phyloP scores from a whole-genome alignment of 75 land plant species.

The Pseudotsuga menziesii region DNA sequence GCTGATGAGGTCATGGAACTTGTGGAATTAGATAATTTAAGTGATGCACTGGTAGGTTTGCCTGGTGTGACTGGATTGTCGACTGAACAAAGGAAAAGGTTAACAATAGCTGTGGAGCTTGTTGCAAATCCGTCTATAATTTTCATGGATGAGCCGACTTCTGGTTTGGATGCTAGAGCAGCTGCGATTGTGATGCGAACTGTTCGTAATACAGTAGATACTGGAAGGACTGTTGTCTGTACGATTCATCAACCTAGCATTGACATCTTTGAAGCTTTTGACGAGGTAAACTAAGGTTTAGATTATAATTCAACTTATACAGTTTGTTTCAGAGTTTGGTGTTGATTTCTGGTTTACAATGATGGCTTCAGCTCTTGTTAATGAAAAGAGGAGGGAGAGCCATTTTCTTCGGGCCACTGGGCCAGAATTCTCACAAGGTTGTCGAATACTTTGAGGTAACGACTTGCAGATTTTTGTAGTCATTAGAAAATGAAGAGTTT shows the following conservation, averaged over 20 bases:
- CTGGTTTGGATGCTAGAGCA: neutral
- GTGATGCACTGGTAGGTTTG: constrained; percentile 74
- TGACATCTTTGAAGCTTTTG: constrained; percentile 76
- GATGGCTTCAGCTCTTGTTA: constrained; percentile 43
- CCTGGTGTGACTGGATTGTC: constrained; percentile 74
- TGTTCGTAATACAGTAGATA: constrained; percentile 52
- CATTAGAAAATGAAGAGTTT: neutral
- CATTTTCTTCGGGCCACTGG: constrained; percentile 73
- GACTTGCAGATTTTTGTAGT: too few relatives aligned
- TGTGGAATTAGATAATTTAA: constrained; percentile 61
- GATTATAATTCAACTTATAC: neutral
- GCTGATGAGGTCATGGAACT: constrained; percentile 78
- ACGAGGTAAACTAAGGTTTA: constrained; percentile 42
- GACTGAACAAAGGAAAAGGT: constrained; percentile 80
- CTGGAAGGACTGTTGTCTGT: constrained; percentile 72
- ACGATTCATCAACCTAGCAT: constrained; percentile 74
- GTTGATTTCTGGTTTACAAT: neutral
- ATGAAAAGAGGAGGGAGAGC: constrained; percentile 81
- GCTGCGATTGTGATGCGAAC: neutral
- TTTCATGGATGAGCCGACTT: neutral
- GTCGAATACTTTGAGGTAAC: constrained; percentile 79
- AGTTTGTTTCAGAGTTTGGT: neutral
- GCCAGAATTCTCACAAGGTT: constrained; percentile 52
- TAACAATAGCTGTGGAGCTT: constrained; percentile 82
- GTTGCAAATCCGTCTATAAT: constrained; percentile 51